Base-by-base conservation (phyloP, 106 monocot species). In the Alisma plantagoaquatica region DNA sequence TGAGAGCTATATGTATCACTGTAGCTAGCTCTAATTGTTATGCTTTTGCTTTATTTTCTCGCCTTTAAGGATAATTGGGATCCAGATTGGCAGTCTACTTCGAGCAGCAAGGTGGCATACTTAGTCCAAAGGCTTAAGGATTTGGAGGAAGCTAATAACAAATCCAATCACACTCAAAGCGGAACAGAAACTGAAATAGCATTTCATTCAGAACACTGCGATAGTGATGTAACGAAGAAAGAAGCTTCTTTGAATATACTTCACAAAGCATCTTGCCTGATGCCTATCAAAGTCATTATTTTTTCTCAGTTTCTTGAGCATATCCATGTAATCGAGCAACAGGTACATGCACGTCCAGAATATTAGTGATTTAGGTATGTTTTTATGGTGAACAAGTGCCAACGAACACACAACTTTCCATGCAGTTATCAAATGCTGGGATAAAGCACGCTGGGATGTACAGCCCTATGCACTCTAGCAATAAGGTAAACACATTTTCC, bases 231-330 rank as follows among this genome's bases (percentile, higher is more conserved):
- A n/a, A n/a, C n/a, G n/a, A n/a, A n/a, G n/a, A n/a, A n/a, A n/a
- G n/a, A n/a, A n/a, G n/a, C n/a, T n/a, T n/a, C n/a, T n/a, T n/a
- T n/a, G n/a, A n/a, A n/a, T n/a, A n/a, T n/a, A n/a, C n/a, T n/a
- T n/a, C n/a, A n/a, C n/a, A n/a, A n/a, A n/a, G n/a, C n/a, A n/a
- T n/a, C n/a, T n/a, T n/a, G n/a, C n/a, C n/a, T n/a, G 22, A 62
- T 51, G 33, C 75, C 77, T 45, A 75, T 84, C 20, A 96, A 96
- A 80, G 89, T 85, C 35, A 96, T 96, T 27, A 76, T 96, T 62
- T 96, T 96, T 69, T 84, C 96, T 63, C 96, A 96, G 57, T 96
- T 96, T 76, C 84, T 96, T 29, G 96, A 96, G 70, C 96, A 96
- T 59, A 89, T 96, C 43, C 77, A 89, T 85, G 89, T 96, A 41